A percentile compares a stretch with the other conserved stretches of the same genome.
Conservation (phyloP, 768 basidiomycete species). For the Russula abietina region DNA sequence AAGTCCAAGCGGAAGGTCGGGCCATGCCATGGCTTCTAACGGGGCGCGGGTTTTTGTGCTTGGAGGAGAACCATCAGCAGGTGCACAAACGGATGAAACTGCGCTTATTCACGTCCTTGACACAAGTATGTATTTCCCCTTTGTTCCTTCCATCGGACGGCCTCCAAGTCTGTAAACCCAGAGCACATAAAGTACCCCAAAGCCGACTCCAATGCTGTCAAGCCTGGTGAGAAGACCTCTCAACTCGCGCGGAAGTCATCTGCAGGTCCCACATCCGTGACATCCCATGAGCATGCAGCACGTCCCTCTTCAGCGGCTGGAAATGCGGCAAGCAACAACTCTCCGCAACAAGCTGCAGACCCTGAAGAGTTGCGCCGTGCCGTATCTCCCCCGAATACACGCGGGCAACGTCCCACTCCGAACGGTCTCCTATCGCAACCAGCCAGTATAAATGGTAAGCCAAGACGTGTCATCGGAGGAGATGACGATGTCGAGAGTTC, state of each 20-base stretch:
- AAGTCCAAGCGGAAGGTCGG: constrained; percentile 83
- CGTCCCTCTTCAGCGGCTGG: constrained; percentile 24
- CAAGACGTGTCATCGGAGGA: constrained; percentile 46
- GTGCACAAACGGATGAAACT: constrained; percentile 70
- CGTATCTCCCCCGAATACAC: constrained; percentile 52
- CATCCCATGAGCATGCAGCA: constrained; percentile 15
- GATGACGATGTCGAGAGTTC: constrained; percentile 51
- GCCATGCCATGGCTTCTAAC: constrained; percentile 96
- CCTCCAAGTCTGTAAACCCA: constrained; percentile 29
- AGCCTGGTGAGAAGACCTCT: constrained; percentile 31
- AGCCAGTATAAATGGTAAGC: constrained; percentile 34
- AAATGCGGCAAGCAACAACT: constrained; percentile 53
- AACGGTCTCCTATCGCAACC: constrained; percentile 41
- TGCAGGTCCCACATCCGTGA: constrained; percentile 25
- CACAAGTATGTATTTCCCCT: constrained; percentile 63
- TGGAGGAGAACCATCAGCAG: constrained; percentile 85
- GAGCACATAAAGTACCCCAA: constrained; percentile 86
- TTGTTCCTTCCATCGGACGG: neutral
- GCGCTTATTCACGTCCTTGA: constrained; percentile 85
- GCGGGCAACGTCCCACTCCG: constrained; percentile 35
- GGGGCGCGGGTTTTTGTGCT: constrained; percentile 87
- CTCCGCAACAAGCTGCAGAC: constrained; percentile 42
- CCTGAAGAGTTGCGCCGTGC: constrained; percentile 58
- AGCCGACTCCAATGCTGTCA: constrained; percentile 49
- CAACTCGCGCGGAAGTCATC: constrained; percentile 45